These are phyloP conservation scores for Solanum hybrid DNA, from an alignment of 305 asterid species.

Conservation along the genomic window DNA sequence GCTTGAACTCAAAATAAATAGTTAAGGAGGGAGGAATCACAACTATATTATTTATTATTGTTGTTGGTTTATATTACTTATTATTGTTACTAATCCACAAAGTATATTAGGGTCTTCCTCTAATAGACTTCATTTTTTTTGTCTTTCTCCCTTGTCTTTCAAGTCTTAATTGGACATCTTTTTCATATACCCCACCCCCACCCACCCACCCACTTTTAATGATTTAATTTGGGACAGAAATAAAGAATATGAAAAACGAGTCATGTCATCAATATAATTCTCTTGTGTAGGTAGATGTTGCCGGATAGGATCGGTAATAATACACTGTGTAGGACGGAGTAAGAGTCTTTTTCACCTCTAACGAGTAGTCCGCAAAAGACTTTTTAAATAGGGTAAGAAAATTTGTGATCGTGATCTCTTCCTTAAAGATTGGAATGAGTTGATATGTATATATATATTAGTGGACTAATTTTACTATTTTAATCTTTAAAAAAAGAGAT, in stretches of 20 bases:
- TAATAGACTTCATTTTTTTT: not conserved
- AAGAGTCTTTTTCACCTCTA: not conserved
- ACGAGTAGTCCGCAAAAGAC: not conserved
- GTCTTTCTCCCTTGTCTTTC: not conserved
- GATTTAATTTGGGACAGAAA: not conserved
- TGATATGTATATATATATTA: not conserved
- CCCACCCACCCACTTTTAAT: not conserved
- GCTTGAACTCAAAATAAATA: not conserved
- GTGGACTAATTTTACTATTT: too few species aligned
- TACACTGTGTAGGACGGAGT: not conserved
- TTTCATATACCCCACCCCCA: not conserved
- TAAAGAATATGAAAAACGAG: not conserved
- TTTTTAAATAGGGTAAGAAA: too few species aligned
- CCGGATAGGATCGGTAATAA: not conserved
- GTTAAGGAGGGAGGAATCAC: not conserved
- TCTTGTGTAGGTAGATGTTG: not conserved
- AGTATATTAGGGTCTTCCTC: too few species aligned
- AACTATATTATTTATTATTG: too few species aligned
- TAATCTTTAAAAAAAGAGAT: not conserved
- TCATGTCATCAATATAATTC: not conserved
- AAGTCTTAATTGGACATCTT: not conserved
- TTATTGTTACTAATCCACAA: too few species aligned
- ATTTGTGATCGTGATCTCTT: not conserved
- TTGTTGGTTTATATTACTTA: too few species aligned
- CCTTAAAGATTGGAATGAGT: not conserved